A percentile compares a stretch with the other conserved stretches of the same genome.
Evolutionary conservation across 306 rosid genomes (phyloP).

Genomic region (Cucumis cinereus): DNA sequence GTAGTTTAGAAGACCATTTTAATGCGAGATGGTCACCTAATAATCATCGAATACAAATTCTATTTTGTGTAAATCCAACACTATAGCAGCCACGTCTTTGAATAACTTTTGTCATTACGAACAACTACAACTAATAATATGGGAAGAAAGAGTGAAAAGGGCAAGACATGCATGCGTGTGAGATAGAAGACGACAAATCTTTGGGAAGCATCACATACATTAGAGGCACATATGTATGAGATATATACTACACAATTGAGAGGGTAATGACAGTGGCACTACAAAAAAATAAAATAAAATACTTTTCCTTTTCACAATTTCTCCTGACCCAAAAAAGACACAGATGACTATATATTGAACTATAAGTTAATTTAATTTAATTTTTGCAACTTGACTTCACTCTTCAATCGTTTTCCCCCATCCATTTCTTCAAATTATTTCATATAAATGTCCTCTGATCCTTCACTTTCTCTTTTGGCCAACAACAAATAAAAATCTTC

Average conservation of each 20-base stretch:
- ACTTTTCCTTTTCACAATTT: not conserved
- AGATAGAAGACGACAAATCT: slow-evolving; percentile 31
- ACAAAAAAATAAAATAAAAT: not conserved
- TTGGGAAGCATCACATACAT: slow-evolving; percentile 24
- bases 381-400: slow-evolving; percentile 22
- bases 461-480: not conserved
- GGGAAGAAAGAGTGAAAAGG: slow-evolving; percentile 47
- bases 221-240: not conserved
- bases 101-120: too few relatives aligned
- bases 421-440: slow-evolving; percentile 30
- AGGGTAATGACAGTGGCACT: not conserved
- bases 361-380: not conserved
- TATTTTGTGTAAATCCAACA: too few relatives aligned
- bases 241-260: not conserved
- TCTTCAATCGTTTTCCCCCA: slow-evolving; percentile 38
- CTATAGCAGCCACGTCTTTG: too few relatives aligned
- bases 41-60: too few relatives aligned
- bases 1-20: too few relatives aligned
- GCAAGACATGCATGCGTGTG: slow-evolving; percentile 71
- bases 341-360: slow-evolving; percentile 21
- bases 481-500: not conserved
- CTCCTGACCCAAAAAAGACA: slow-evolving; percentile 22
- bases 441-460: not conserved
- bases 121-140: too few relatives aligned
- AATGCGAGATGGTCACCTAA: too few relatives aligned